These are phyloP conservation scores for Ocimum tenuiflorum DNA, from an alignment of 257 asterid species.

Conservation along the genomic window DNA sequence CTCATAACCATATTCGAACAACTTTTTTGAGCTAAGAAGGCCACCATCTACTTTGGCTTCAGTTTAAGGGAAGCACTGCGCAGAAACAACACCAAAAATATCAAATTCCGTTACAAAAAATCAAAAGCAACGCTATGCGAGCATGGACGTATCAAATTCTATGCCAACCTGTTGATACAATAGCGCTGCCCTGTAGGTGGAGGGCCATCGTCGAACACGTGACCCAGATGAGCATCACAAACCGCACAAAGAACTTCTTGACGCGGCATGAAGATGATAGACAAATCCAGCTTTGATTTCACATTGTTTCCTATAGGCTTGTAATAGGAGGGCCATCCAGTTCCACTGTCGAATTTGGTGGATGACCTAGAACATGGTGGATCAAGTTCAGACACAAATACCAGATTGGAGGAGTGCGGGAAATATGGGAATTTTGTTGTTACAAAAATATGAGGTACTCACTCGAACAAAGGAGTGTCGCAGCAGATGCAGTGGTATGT, in stretches of 20 bases:
- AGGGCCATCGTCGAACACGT: constrained; percentile 83
- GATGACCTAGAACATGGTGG: constrained; percentile 50
- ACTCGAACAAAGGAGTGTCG: constrained; percentile 83
- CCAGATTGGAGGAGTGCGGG: not conserved
- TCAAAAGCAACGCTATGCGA: not conserved
- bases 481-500: constrained; percentile 88
- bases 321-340: constrained; percentile 96
- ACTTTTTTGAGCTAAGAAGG: not conserved
- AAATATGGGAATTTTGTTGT: not conserved
- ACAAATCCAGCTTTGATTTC: constrained; percentile 76
- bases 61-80: constrained; percentile 68
- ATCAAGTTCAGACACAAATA: not conserved
- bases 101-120: not conserved
- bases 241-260: constrained; percentile 66
- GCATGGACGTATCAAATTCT: not conserved
- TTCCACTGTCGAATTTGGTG: constrained; percentile 87
- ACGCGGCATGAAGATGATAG: constrained; percentile 90
- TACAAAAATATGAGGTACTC: constrained; percentile 18
- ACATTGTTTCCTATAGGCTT: constrained; percentile 67
- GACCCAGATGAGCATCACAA: constrained; percentile 96
- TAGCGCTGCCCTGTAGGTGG: constrained; percentile 82
- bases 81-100: not conserved
- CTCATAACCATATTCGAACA: too few relatives aligned
- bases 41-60: constrained; percentile 37
- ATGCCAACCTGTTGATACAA: constrained; percentile 84